These are phyloP conservation scores for Penicillium ochrochloron DNA, from an alignment of 495 filamentous ascomycete species.

Conservation along the genomic window DNA sequence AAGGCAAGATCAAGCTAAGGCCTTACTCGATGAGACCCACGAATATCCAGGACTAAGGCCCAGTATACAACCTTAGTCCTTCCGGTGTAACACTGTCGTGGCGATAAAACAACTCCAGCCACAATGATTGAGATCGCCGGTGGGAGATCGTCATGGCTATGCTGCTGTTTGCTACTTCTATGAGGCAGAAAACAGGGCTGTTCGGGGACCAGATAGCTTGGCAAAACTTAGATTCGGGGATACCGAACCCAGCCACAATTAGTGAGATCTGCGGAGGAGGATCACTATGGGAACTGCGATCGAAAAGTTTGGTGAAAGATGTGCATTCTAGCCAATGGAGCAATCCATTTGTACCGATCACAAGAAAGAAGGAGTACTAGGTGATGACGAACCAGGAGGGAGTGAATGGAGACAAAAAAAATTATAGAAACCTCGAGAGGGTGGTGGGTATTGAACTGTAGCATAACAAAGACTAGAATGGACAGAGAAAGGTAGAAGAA, in stretches of 20 bases:
- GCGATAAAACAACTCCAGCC: not conserved
- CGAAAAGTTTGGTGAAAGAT: not conserved
- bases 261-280: not conserved
- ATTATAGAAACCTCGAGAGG: not conserved
- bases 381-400: not conserved
- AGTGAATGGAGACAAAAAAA: not conserved
- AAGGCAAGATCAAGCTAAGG: too few relatives aligned
- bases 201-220: not conserved
- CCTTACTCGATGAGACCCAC: too few relatives aligned
- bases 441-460: conserved; percentile 18
- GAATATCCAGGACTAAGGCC: not conserved
- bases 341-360: not conserved
- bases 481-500: conserved; percentile 14
- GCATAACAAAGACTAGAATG: conserved; percentile 5
- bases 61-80: too few relatives aligned
- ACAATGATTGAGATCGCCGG: not conserved
- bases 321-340: not conserved
- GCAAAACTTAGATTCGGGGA: not conserved
- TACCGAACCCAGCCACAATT: not conserved
- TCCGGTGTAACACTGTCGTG: not conserved
- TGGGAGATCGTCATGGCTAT: not conserved
- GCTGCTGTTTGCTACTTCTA: not conserved
- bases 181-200: not conserved
- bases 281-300: not conserved
- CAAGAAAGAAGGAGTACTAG: not conserved